Base-by-base conservation (phyloP, 306 rosid genomes). In the Lathyrus oleraceus region DNA sequence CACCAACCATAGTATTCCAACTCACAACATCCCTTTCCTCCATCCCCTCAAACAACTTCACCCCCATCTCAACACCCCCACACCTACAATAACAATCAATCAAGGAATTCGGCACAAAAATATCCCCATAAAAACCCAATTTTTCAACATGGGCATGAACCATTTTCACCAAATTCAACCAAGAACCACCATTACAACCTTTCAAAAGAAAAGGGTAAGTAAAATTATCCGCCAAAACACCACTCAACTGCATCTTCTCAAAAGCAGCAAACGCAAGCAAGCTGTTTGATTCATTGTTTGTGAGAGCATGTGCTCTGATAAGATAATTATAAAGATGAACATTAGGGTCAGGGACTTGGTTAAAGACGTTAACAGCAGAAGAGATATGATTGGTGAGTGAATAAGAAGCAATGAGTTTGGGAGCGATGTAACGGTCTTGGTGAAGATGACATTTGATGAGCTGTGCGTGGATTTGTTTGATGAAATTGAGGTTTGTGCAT, bases 381-480 rank as follows among this genome's bases (percentile, higher is more conserved):
- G 69, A 11, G 53, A 85, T 58, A 16, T 88, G 88, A 48, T 86
- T 88, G 76, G 86, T 85, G 40, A 81, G 81, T 43, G 97, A 93
- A 85, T 85, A 82, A 6, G 92, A 90, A 10, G 88, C 69, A 1
- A 91, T 75, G 78, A 91, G 97, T 36, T 88, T 88, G 5, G 91
- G 95, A 10, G 82, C 87, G 2, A 84, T 71, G 69, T 69, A 83
- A 73, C 60, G 87, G 70, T 88, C 96, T 16, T 74, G 82, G 75
- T 86, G 96, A 44, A 83, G 90, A 70, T 83, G 4, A 72, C 78
- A 61, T 81, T 88, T 91, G 84, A 91, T 85, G 20, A 91, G 45
- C 75, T 91, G 96, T 11, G 93, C 93, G 45, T 87, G 89, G 43
- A 85, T 42, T 85, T 91, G 97, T 80, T 91, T 88, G 1, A 85